Percentiles rank a stretch among this genome's conserved stretches.
phyloP scores from a whole-genome alignment of 139 green algal species.

The Volvox africanus region DNA sequence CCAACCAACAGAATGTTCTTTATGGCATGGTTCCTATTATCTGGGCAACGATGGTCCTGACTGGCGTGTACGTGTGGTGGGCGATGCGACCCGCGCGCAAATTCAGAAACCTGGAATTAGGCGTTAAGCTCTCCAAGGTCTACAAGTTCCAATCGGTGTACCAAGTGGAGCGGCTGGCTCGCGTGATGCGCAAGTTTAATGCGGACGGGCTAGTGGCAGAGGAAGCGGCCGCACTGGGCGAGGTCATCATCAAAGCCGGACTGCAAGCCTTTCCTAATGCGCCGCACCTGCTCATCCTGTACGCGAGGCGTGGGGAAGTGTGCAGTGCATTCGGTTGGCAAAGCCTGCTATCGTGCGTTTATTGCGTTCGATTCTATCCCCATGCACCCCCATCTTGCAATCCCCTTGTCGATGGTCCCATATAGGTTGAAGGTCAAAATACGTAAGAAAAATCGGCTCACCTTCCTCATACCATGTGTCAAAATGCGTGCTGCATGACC shows the following conservation, averaged over 20 bases:
- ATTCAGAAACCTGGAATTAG: slow-evolving; percentile 17
- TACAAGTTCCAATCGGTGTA: slow-evolving; percentile 30
- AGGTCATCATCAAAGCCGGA: slow-evolving; percentile 53
- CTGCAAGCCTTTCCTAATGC: slow-evolving; percentile 45
- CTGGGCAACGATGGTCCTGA: background rate
- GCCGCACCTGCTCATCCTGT: slow-evolving; percentile 52
- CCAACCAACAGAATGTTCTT: slow-evolving; percentile 41
- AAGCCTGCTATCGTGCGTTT: no score
- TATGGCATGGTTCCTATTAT: slow-evolving; percentile 38
- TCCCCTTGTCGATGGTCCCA: no score
- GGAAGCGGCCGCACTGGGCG: slow-evolving; percentile 21
- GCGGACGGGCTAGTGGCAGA: slow-evolving; percentile 1
- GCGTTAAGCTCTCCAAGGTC: slow-evolving; percentile 7
- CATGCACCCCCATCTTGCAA: no score
- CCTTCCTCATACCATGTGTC: no score
- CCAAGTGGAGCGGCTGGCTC: slow-evolving; percentile 35
- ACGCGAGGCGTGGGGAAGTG: background rate
- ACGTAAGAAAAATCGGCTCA: no score
- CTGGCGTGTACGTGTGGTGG: slow-evolving; percentile 27
- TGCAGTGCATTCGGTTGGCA: no score
- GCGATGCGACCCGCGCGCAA: slow-evolving; percentile 4
- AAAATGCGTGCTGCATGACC: no score
- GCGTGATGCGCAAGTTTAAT: slow-evolving; percentile 53
- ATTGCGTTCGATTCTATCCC: no score
- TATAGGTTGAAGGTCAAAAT: no score